Percentiles rank a stretch among this genome's conserved stretches.
These are phyloP conservation scores for Myriosclerotinia scirpicola DNA, from an alignment of 2,329 filamentous ascomycete species.

Conservation along the genomic window DNA sequence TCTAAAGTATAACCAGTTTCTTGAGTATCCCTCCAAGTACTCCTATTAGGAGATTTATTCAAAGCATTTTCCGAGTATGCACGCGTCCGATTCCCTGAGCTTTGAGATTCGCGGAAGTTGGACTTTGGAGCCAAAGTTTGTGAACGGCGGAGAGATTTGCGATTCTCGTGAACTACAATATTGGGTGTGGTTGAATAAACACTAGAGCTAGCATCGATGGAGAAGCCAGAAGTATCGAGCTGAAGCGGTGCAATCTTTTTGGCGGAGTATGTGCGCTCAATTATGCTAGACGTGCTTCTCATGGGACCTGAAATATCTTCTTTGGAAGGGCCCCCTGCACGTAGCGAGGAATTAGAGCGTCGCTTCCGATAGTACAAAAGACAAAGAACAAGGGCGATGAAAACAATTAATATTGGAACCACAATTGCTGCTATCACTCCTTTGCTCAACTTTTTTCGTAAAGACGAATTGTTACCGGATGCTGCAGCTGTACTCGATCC, in stretches of 20 bases:
- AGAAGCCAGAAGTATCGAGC: slow-evolving; percentile 35
- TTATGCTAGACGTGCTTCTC: slow-evolving; percentile 26
- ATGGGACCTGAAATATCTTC: slow-evolving; percentile 34
- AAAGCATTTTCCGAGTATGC: slow-evolving; percentile 36
- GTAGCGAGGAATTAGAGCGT: slow-evolving; percentile 25
- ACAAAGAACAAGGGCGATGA: slow-evolving; percentile 29
- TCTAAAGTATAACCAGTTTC: slow-evolving; percentile 29
- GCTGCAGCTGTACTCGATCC: slow-evolving; percentile 20
- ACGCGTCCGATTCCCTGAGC: slow-evolving; percentile 26
- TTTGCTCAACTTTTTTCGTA: slow-evolving; percentile 25
- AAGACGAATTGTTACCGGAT: background rate
- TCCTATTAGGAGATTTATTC: slow-evolving; percentile 27
- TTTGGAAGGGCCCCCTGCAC: slow-evolving; percentile 26
- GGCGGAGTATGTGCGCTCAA: slow-evolving; percentile 25
- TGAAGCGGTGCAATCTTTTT: slow-evolving; percentile 30
- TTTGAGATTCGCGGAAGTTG: slow-evolving; percentile 24
- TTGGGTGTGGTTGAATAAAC: slow-evolving; percentile 14
- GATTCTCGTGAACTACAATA: slow-evolving; percentile 4
- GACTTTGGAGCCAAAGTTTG: slow-evolving; percentile 24
- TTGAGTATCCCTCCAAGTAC: slow-evolving; percentile 36
- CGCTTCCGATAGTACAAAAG: slow-evolving; percentile 31
- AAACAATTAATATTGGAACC: slow-evolving; percentile 29
- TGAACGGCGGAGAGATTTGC: slow-evolving; percentile 19
- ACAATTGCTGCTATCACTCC: slow-evolving; percentile 33
- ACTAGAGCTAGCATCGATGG: slow-evolving; percentile 19